Conservation (phyloP, 345 rosid species). For the Gossypium arboreum region DNA sequence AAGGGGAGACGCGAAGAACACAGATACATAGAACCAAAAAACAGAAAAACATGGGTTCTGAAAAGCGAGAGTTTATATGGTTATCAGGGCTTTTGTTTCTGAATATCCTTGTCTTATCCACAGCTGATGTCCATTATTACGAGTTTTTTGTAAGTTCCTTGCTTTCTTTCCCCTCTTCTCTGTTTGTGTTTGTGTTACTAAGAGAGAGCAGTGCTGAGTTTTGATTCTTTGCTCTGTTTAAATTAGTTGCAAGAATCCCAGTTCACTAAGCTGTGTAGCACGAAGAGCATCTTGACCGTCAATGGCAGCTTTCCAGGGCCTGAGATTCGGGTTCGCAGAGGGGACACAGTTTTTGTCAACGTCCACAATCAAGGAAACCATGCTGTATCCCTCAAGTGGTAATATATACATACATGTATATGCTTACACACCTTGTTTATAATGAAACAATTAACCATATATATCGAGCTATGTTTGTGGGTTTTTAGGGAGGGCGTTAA, state of each 20-base stretch:
- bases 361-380: slow-evolving; percentile 43
- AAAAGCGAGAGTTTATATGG: background rate
- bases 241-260: slow-evolving; percentile 6
- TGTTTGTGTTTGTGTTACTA: background rate
- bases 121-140: background rate
- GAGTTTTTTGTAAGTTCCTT: background rate
- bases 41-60: background rate
- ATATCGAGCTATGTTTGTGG: too few relatives aligned
- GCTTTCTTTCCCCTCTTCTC: background rate
- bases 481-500: slow-evolving; percentile 42
- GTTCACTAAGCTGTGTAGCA: slow-evolving; percentile 35
- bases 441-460: background rate
- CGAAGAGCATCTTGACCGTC: slow-evolving; percentile 40
- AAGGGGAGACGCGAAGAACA: slow-evolving; percentile 8
- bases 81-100: slow-evolving; percentile 5
- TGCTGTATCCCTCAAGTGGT: slow-evolving; percentile 54
- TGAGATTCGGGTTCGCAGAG: slow-evolving; percentile 34
- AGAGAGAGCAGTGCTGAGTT: background rate
- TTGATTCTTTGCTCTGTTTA: background rate
- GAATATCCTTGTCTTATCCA: background rate
- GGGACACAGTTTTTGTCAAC: slow-evolving; percentile 39
- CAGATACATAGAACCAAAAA: background rate
- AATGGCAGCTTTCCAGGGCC: slow-evolving; percentile 54
- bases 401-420: background rate
- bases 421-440: background rate